A percentile compares a stretch with the other conserved stretches of the same genome.
Conservation (phyloP, 2,329 filamentous ascomycete species). For the Truncatella angustata region DNA sequence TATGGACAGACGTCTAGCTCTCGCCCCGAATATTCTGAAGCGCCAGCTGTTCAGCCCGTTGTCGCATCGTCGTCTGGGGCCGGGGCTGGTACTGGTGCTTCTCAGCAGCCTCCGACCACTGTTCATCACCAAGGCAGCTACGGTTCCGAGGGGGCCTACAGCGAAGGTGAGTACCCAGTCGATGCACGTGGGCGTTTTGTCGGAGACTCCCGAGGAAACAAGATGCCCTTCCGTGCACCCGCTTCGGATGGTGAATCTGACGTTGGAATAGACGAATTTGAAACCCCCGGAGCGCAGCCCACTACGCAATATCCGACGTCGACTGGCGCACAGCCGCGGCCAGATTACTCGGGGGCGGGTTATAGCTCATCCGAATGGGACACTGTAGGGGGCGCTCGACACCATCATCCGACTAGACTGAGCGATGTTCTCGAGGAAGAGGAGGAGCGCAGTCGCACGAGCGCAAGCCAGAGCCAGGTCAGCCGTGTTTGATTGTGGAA, state of each 20-base stretch:
- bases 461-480: constrained; percentile 63
- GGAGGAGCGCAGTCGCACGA: constrained; percentile 75
- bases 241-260: constrained; percentile 40
- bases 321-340: constrained; percentile 26
- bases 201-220: constrained; percentile 59
- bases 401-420: constrained; percentile 84
- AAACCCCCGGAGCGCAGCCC: constrained; percentile 46
- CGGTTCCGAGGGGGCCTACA: constrained; percentile 61
- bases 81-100: constrained; percentile 38
- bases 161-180: constrained; percentile 70
- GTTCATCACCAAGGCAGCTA: constrained; percentile 48
- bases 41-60: constrained; percentile 41
- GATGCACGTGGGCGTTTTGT: constrained; percentile 61
- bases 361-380: constrained; percentile 75
- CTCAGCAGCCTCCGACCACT: constrained; percentile 40
- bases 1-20: constrained; percentile 24
- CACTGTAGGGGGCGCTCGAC: constrained; percentile 52
- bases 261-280: constrained; percentile 53
- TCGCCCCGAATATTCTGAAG: constrained; percentile 37
- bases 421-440: constrained; percentile 88
- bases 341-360: constrained; percentile 66
- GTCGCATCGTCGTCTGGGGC: constrained; percentile 38
- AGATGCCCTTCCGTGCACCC: constrained; percentile 50
- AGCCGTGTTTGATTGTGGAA: constrained; percentile 40
- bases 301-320: constrained; percentile 29